A percentile compares a stretch with the other conserved stretches of the same genome.
Evolutionary conservation across 805 yeast species (phyloP).

Genomic region (Torulaspora microellipsoides): DNA sequence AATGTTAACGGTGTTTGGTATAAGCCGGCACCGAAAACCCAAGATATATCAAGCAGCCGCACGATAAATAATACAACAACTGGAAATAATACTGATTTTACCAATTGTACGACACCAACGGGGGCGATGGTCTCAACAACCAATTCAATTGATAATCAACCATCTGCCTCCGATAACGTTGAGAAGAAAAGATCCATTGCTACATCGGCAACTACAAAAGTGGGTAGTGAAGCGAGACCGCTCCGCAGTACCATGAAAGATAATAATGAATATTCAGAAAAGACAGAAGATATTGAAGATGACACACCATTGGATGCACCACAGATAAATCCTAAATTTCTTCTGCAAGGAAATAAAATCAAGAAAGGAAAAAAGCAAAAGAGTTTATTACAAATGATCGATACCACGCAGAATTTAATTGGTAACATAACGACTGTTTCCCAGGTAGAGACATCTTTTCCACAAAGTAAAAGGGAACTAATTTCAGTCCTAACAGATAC

Average conservation of each 20-base stretch:
- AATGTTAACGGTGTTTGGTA: slow-evolving; percentile 28
- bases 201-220: neutral
- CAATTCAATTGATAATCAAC: no score
- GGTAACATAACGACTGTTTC: slow-evolving; percentile 13
- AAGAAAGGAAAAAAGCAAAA: neutral
- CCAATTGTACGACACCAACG: neutral
- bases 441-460: slow-evolving; percentile 23
- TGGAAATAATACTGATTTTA: slow-evolving; percentile 7
- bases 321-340: slow-evolving; percentile 17
- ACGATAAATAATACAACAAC: slow-evolving; percentile 16
- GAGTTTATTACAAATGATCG: neutral
- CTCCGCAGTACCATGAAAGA: neutral
- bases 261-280: slow-evolving; percentile 7
- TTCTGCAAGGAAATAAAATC: slow-evolving; percentile 4
- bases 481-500: slow-evolving; percentile 24
- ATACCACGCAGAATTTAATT: slow-evolving; percentile 3
- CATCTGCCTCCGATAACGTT: neutral
- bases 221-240: neutral
- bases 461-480: slow-evolving; percentile 21
- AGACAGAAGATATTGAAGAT: slow-evolving; percentile 11
- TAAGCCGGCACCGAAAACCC: slow-evolving; percentile 18
- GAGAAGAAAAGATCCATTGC: slow-evolving; percentile 1
- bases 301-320: slow-evolving; percentile 30
- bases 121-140: neutral
- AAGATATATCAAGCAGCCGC: slow-evolving; percentile 23